Base-by-base conservation (phyloP, 2,329 filamentous ascomycete species). In the Colletotrichum sp. region DNA sequence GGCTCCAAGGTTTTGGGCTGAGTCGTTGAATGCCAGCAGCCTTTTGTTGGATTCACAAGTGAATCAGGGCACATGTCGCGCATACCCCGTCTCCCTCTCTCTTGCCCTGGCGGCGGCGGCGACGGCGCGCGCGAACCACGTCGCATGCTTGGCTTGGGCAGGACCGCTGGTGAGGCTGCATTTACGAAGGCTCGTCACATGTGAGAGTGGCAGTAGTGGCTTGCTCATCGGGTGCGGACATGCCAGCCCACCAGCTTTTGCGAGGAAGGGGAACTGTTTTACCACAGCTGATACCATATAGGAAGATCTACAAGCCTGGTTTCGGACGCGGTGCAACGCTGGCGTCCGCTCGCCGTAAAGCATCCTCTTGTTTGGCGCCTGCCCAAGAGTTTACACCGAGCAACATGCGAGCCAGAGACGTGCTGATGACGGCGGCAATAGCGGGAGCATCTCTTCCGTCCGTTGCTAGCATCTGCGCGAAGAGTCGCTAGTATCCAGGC, bases 1-100 rank as follows among this genome's bases (percentile, higher is more conserved):
- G 52, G 16, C 36, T 43, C 52, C 55, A 30, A 56, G 28, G 5
- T 61, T 55, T 68, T 55, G 69, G 73, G 69, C 63, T 58, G 69
- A 73, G 62, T 75, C 69, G 69, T 63, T 73, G 73, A 68, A 75
- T 73, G 32, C 59, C 38, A 32, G 32, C 30, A 12, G 21, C 30
- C 56, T 61, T 74, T 62, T 73, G 56, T 75, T 58, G 69, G 69
- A 71, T 56, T 55, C 30, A 36, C 24, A 28, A 36, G 56, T 68
- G 73, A 75, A 58, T 75, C 73, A 75, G 67, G 43, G 43, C 69
- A 75, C 73, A 68, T 75, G 73, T 67, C 63, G 48, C 28, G 28
- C 68, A 52, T 64, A 48, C 63, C 43, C 38, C 13, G 14, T 32
- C 26, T 26, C 28, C 38, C 43, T 52, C 26, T 71, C n/a, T 71